Conservation (phyloP, 352 stramenopile genomes). For the Phytopythium kandeliae region DNA sequence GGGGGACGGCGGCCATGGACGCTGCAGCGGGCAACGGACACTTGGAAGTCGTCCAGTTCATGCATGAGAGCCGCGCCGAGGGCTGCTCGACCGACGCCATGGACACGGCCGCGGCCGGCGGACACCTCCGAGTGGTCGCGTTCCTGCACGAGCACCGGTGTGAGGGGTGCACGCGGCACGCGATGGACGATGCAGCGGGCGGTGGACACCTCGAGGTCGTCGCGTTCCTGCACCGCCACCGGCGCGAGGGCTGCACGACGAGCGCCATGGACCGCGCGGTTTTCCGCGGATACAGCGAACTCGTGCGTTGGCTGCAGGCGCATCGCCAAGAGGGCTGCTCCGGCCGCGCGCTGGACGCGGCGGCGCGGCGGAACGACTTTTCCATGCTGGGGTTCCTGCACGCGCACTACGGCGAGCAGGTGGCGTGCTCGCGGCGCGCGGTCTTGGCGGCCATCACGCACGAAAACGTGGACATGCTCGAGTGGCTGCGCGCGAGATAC, state of each 20-base stretch:
- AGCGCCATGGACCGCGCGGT: conserved; percentile 16
- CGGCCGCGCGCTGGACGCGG: conserved; percentile 9
- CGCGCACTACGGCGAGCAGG: conserved; percentile 10
- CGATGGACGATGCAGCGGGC: conserved; percentile 11
- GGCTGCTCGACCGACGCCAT: conserved; percentile 12
- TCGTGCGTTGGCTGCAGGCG: conserved; percentile 13
- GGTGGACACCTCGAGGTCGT: conserved; percentile 1
- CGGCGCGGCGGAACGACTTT: conserved; percentile 15
- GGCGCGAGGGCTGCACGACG: conserved; percentile 12
- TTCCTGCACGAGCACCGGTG: conserved; percentile 12
- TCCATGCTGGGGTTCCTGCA: conserved; percentile 26
- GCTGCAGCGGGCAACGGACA: conserved; percentile 20
- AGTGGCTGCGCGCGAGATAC: conserved; percentile 13
- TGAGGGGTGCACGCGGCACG: conserved; percentile 12
- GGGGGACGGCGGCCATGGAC: conserved; percentile 27
- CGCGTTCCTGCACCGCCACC: conserved; percentile 10
- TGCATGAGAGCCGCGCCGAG: conserved; percentile 11
- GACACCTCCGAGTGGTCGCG: conserved; percentile 3
- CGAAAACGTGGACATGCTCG: conserved; percentile 14
- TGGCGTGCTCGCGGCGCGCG: conserved; percentile 15
- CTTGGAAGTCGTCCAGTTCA: conserved; percentile 19
- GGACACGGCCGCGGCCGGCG: conserved; percentile 8
- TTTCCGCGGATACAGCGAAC: neutral
- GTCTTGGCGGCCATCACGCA: conserved; percentile 11
- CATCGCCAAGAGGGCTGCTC: conserved; percentile 13